Conservation (phyloP, 306 rosid genomes). For the Cucurbita maxima region DNA sequence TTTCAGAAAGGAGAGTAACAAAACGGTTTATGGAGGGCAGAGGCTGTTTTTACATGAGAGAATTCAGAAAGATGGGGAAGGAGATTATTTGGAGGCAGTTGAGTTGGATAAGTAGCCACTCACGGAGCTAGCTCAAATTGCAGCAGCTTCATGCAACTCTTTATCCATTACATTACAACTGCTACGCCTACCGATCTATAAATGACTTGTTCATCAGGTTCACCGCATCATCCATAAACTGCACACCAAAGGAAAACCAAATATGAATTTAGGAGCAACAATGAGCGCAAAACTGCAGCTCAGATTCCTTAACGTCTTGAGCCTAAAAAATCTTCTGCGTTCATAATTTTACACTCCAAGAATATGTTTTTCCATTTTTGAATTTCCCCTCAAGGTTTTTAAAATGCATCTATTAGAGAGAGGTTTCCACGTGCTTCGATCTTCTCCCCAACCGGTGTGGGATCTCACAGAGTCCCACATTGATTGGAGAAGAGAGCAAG, state of each 20-base stretch:
- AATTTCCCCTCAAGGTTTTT: too few relatives aligned
- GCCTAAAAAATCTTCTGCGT: neutral
- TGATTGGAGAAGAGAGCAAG: too few relatives aligned
- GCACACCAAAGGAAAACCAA: slow-evolving; percentile 11
- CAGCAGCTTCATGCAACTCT: slow-evolving; percentile 1
- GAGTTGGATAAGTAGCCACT: neutral
- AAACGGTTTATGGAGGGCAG: neutral
- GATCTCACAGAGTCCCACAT: too few relatives aligned
- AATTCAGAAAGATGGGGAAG: neutral
- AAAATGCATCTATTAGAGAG: too few relatives aligned
- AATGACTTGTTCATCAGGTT: slow-evolving; percentile 85
- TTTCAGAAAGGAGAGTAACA: neutral
- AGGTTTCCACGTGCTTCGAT: too few relatives aligned
- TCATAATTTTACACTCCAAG: neutral
- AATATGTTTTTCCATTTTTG: neutral
- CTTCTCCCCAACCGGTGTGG: too few relatives aligned
- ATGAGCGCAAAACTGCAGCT: neutral
- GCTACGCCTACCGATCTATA: slow-evolving; percentile 45
- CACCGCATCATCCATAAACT: slow-evolving; percentile 92
- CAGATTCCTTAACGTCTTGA: neutral
- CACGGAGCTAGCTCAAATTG: slow-evolving; percentile 2
- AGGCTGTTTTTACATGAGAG: neutral
- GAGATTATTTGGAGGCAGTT: neutral
- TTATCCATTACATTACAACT: neutral
- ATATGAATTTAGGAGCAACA: neutral